Percentiles rank a stretch among this genome's conserved stretches.
phyloP scores from a whole-genome alignment of 495 filamentous ascomycete species.

The Opeltia flavorubescens region DNA sequence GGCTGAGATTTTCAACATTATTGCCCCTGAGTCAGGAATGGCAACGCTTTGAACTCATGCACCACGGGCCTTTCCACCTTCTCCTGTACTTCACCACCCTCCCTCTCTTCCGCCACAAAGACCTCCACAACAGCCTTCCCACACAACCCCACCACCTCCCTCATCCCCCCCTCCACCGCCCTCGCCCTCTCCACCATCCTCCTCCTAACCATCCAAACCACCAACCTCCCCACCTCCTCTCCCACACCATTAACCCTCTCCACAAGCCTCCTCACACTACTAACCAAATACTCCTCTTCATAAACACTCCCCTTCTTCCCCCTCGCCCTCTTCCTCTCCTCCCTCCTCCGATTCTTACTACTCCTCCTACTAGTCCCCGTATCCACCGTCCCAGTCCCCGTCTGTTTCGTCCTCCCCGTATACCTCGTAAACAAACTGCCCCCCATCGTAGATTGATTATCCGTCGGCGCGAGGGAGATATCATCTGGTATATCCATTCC shows the following conservation, averaged over 20 bases:
- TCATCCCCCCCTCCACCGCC: conserved; percentile 57
- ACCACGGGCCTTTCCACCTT: conserved; percentile 27
- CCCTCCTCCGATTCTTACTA: conserved; percentile 65
- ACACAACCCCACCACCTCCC: conserved; percentile 58
- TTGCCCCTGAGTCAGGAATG: conserved; percentile 29
- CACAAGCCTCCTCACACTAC: conserved; percentile 67
- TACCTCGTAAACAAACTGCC: conserved; percentile 79
- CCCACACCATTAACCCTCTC: conserved; percentile 63
- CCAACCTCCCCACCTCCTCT: conserved; percentile 53
- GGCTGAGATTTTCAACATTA: background rate
- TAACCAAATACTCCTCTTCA: conserved; percentile 92
- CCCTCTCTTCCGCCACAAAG: conserved; percentile 31
- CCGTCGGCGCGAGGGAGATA: conserved; percentile 75
- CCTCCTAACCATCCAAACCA: conserved; percentile 60
- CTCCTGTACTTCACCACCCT: conserved; percentile 5
- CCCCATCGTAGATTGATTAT: conserved; percentile 59
- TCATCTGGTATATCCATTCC: conserved; percentile 69
- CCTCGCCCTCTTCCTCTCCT: conserved; percentile 87
- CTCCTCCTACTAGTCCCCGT: conserved; percentile 61
- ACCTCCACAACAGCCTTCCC: conserved; percentile 49
- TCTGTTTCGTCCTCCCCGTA: conserved; percentile 49
- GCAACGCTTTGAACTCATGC: conserved; percentile 36
- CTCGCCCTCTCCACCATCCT: conserved; percentile 77
- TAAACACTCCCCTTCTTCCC: conserved; percentile 95
- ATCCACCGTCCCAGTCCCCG: conserved; percentile 37